Evolutionary conservation across 768 basidiomycete species (phyloP), one percentile per base, ranked within the genome.

Genomic region (Leccinum ochraceum): DNA sequence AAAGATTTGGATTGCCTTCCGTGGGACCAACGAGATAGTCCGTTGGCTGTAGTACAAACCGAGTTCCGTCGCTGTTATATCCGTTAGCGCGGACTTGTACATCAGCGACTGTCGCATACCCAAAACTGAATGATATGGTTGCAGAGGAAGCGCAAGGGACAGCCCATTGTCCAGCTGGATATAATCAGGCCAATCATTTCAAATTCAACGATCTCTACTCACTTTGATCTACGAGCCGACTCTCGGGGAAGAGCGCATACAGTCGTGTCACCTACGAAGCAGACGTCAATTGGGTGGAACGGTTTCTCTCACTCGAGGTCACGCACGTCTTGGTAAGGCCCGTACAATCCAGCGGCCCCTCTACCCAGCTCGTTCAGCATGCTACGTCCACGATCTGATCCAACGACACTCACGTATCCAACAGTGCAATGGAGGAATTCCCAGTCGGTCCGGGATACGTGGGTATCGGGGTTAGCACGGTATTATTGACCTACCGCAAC

Each of bases 11-110:
- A 68, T 87, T 80, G 8, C 85, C 85, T 49, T 78, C 76, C 10
- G 85, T 79, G 55, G 87, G 86, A 22, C 89, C 91, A 56, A 92
- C 87, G 52, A 93, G 71, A 66, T 90, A 93, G 69, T 93, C 90
- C 2, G 86, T 85, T 2, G 91, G 90, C 60, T 87, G 80, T 20
- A 93, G 71, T 0, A 84, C 81, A 67, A 87, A 92, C 42, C 80
- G 56, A 4, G 66, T 67, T 28, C 71, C 74, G 24, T 63, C 61
- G 24, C 73, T 74, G 53, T 4, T 30, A 13, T 53, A n/a, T 39
- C 36, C 16, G 32, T 67, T 6, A 63, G 66, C 52, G 20, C 9
- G 4, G 16, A 42, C 36, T 1, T 7, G 24, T 32, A 51, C 2
- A 14, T 32, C 44, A 17, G 30, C 22, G 32, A 14, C 50, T n/a